These are phyloP conservation scores for Micromonas pusilla DNA, from an alignment of 139 green algal species.

Conservation along the genomic window DNA sequence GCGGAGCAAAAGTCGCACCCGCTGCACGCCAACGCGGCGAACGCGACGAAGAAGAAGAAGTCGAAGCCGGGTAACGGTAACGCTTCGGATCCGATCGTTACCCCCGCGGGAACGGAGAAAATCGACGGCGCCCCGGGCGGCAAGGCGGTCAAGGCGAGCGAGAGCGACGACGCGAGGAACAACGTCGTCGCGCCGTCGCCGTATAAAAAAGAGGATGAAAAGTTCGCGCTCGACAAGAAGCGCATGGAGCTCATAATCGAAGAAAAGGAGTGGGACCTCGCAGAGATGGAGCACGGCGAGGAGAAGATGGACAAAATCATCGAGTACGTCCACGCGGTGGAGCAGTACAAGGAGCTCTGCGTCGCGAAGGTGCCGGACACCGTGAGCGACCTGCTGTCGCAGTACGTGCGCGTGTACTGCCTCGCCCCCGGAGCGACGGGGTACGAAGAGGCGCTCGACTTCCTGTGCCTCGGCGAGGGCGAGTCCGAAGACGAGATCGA, in stretches of 20 bases:
- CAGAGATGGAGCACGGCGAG: not conserved
- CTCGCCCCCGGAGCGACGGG: not conserved
- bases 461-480: not conserved
- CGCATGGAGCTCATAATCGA: conserved; percentile 23
- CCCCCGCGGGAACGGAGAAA: no score
- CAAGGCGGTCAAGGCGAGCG: no score
- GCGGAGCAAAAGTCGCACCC: not conserved
- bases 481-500: not conserved
- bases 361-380: conserved; percentile 4
- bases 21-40: not conserved
- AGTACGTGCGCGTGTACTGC: conserved; percentile 12
- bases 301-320: conserved; percentile 7
- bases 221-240: conserved; percentile 18
- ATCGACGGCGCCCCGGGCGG: no score
- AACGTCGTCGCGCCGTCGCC: not conserved
- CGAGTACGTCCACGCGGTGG: conserved; percentile 22
- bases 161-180: not conserved
- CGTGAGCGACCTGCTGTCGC: not conserved
- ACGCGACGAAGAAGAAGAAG: not conserved
- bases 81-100: no score
- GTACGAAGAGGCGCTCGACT: conserved; percentile 10
- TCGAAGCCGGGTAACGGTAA: not conserved
- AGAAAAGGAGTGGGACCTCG: conserved; percentile 19
- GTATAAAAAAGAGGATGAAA: not conserved
- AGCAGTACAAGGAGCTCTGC: conserved; percentile 11